phyloP scores from a whole-genome alignment of 2,329 filamentous ascomycete genomes.

The Scortechinia acanthostroma region DNA sequence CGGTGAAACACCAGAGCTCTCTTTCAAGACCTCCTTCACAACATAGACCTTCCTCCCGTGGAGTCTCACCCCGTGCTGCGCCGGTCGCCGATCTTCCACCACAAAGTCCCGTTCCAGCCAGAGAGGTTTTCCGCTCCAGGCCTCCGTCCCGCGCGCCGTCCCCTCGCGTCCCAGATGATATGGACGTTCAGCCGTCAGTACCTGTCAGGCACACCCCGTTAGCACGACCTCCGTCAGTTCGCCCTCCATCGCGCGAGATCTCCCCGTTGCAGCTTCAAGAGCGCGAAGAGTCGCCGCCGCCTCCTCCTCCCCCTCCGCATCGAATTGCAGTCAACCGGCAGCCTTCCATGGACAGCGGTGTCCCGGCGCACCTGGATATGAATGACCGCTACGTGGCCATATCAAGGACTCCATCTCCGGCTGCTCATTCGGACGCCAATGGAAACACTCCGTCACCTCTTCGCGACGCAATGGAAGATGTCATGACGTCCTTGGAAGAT shows the following conservation, averaged over 20 bases:
- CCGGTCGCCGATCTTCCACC: not conserved
- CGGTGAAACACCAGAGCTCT: conserved; percentile 8
- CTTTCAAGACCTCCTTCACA: not conserved
- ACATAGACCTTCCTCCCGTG: not conserved
- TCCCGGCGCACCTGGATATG: conserved; percentile 23
- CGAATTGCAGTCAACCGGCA: conserved; percentile 42
- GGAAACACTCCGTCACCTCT: conserved; percentile 1
- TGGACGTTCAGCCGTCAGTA: not conserved
- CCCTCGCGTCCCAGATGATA: not conserved
- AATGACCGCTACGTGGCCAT: conserved; percentile 26
- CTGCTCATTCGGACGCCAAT: conserved; percentile 11
- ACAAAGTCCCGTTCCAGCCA: conserved; percentile 20
- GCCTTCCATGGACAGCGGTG: conserved; percentile 9
- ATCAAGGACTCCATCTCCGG: conserved; percentile 36
- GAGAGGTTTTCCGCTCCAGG: conserved; percentile 11
- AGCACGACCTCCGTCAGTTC: not conserved
- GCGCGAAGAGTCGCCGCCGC: conserved; percentile 57
- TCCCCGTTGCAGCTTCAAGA: conserved; percentile 20
- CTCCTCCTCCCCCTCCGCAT: conserved; percentile 78
- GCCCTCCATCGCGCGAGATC: not conserved
- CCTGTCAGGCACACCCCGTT: not conserved
- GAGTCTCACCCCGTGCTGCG: not conserved
- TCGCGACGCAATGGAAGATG: not conserved
- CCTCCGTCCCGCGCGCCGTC: conserved; percentile 7
- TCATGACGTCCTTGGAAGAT: conserved; percentile 2